phyloP scores from a whole-genome alignment of 768 basidiomycete species.

The Trametes gibbosa region DNA sequence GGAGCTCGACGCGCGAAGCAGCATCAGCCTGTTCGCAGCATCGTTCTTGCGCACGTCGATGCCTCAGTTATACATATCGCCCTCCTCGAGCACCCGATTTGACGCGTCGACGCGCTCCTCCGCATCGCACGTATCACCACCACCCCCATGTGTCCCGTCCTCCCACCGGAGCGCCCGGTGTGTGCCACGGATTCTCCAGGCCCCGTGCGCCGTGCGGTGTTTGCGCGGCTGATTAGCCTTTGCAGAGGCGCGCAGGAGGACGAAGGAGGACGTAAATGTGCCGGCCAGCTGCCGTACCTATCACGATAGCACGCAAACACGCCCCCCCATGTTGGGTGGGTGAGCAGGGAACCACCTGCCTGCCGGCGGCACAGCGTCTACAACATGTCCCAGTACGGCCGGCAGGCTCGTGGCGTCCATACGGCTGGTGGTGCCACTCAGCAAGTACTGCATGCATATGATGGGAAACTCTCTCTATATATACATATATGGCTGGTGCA shows the following conservation, averaged over 20 bases:
- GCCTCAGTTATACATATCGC: too few relatives aligned
- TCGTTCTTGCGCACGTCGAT: neutral
- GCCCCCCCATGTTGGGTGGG: too few relatives aligned
- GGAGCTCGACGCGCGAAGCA: neutral
- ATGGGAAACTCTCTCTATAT: too few relatives aligned
- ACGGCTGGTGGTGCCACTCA: neutral
- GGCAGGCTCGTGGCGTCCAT: neutral
- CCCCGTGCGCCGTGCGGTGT: neutral
- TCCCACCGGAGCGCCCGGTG: constrained; percentile 4
- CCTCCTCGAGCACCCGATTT: too few relatives aligned
- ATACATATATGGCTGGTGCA: neutral
- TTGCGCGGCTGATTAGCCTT: constrained; percentile 5
- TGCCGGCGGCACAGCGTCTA: neutral
- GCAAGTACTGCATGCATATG: too few relatives aligned
- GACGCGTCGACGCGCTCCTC: too few relatives aligned
- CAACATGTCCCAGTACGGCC: neutral
- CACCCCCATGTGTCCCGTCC: neutral
- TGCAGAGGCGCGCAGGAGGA: neutral
- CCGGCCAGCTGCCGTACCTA: too few relatives aligned
- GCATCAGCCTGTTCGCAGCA: neutral
- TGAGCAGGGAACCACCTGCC: too few relatives aligned
- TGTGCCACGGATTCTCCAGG: neutral
- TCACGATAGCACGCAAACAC: too few relatives aligned
- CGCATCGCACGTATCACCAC: too few relatives aligned
- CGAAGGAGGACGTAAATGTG: too few relatives aligned